These are phyloP conservation scores for Dysphania ambrosioides DNA, from an alignment of 148 eudicot genomes.

Conservation along the genomic window DNA sequence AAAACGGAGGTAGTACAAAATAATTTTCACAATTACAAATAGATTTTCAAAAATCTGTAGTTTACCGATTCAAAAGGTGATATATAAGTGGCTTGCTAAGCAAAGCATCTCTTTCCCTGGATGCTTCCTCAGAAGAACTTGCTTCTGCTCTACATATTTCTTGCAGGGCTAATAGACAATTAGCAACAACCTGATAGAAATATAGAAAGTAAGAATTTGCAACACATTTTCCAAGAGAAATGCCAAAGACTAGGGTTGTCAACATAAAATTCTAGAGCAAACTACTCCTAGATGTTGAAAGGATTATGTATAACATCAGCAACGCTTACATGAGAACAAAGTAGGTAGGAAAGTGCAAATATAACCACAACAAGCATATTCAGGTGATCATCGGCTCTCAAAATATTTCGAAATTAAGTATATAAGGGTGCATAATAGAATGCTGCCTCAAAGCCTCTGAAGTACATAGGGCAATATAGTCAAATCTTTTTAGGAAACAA, in stretches of 20 bases:
- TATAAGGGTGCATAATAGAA: neutral
- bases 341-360: neutral
- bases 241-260: neutral
- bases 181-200: slow-evolving; percentile 82
- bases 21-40: neutral
- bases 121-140: slow-evolving; percentile 83
- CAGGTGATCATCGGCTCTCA: slow-evolving; percentile 1
- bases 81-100: slow-evolving; percentile 83
- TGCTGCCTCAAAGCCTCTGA: neutral
- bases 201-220: slow-evolving; percentile 11
- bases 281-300: neutral
- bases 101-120: slow-evolving; percentile 80
- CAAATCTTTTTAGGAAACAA: neutral
- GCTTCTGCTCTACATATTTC: slow-evolving; percentile 97
- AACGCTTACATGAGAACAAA: neutral
- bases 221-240: neutral
- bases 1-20: too few species aligned
- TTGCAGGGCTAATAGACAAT: slow-evolving; percentile 79
- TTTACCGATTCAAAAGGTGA: slow-evolving; percentile 74
- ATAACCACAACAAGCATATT: neutral
- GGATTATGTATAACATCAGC: neutral
- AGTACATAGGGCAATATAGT: neutral
- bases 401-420: neutral
- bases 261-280: neutral
- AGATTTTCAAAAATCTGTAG: neutral